Conservation (phyloP, 352 stramenopile species). For the Phytopythium ostracodes region DNA sequence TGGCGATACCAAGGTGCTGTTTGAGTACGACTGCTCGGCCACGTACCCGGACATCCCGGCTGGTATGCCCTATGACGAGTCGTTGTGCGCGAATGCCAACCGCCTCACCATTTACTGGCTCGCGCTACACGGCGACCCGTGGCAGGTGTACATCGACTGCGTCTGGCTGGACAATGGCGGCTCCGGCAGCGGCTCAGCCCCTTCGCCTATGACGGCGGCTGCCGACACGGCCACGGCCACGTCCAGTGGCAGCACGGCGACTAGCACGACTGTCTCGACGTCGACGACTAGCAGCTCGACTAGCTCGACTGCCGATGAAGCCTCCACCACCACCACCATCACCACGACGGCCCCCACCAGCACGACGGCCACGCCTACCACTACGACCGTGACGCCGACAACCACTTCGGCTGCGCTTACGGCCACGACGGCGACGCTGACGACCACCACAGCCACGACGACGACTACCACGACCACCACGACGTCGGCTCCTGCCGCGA, state of each 20-base stretch:
- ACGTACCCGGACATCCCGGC: constrained; percentile 29
- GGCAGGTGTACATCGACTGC: constrained; percentile 60
- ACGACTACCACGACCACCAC: constrained; percentile 4
- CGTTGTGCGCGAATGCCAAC: constrained; percentile 38
- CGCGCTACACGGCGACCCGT: constrained; percentile 39
- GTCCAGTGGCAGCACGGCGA: background rate
- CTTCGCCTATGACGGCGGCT: constrained; percentile 12
- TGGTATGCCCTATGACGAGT: constrained; percentile 36
- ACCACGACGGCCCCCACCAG: constrained; percentile 5
- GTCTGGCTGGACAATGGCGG: constrained; percentile 25
- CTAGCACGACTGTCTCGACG: constrained; percentile 13
- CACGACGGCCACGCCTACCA: constrained; percentile 4
- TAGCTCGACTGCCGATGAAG: constrained; percentile 5
- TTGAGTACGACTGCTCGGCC: constrained; percentile 39
- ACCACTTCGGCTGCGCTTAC: no score
- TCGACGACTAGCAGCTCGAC: constrained; percentile 2
- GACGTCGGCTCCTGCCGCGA: constrained; percentile 5
- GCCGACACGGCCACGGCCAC: constrained; percentile 8
- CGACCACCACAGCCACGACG: constrained; percentile 6
- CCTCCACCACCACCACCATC: constrained; percentile 6
- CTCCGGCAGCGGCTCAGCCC: constrained; percentile 15
- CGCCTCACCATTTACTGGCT: constrained; percentile 56
- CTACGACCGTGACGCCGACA: background rate
- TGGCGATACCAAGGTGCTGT: constrained; percentile 46
- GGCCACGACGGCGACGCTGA: background rate